Base-by-base conservation (phyloP, 108 stramenopile species). In the Nitzschia putrida region DNA sequence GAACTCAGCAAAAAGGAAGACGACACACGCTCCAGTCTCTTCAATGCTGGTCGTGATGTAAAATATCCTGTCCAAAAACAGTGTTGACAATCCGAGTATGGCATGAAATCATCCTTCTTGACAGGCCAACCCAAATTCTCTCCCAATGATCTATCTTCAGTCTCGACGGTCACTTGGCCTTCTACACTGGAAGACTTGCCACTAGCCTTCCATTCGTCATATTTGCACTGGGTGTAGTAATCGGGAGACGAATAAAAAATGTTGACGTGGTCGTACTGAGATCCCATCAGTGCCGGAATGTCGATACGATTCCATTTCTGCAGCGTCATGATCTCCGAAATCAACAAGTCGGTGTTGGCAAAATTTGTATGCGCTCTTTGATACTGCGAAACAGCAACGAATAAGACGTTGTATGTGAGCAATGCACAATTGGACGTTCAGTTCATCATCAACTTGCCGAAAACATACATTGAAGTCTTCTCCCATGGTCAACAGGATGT, bases 61-160 rank as follows among this genome's bases (percentile, higher is more conserved):
- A 95, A 97, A 75, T 95, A 97, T 0, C 98, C 96, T 13, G 96
- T 95, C 98, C 98, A 98, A 76, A 92, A 97, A 61, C 89, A 83
- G 64, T 97, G 81, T 39, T 84, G 74, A 64, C 88, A 86, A 70
- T 97, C 95, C 51, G 90, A 76, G 71, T 96, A 96, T n/a, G 97
- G 97, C 60, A 98, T 93, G 70, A 97, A 94, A 60, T 98, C 97
- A 53, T 96, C 95, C 38, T 68, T 68, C 61, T 95, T 93, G n/a
- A 80, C 63, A 43, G 49, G 59, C 77, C 79, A 87, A 13, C n/a
- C 24, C 29, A 34, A 34, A 3, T 34, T 34, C 29, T 4, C 4
- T 34, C 29, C 29, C 4, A 4, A 34, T 34, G 29, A 34, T 3
- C 29, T 4, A 34, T 34, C 29, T 34, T 34, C 3, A 34, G 29